Evolutionary conservation across 2,329 filamentous ascomycete genomes (phyloP), one percentile per base, ranked within the genome.

Genomic region (Monilinia aucupariae): DNA sequence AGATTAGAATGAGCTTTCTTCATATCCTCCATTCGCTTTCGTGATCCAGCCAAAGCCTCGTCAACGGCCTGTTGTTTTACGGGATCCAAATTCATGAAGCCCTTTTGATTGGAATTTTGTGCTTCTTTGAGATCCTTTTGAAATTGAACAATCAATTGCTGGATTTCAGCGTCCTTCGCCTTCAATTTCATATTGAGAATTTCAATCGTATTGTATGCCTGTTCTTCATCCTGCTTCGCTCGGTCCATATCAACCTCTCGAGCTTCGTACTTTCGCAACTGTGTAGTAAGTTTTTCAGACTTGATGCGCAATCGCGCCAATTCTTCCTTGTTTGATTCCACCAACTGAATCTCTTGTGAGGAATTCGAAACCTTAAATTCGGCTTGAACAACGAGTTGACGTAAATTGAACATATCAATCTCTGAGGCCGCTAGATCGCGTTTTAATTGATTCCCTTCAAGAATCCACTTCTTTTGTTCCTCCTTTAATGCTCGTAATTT

Each of bases 401-500:
- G 83, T 22, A 94, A 78, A 63, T 85, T 85, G 22, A 86, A 82
- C 49, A 81, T 81, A 68, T 92, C 88, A 6, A 79, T 77, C 66
- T 79, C 81, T 1, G 82, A 81, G 45, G 78, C 79, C 37, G 82
- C 78, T 2, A 92, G 75, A 63, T 88, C 85, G 20, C 79, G 78
- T 43, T 80, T 80, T 7, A 90, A 74, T 9, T 76, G 74, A 32
- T 83, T 81, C 50, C 84, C 80, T 65, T 89, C 85, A 0, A 75
- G 74, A 32, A 79, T 81, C 79, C 83, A 87, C 65, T 80, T 81
- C 75, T 86, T 90, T 66, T 87, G 85, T 64, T 91, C 88, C 64
- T 91, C 88, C 56, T 86, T 82, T 48, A 91, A 79, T 4, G 78
- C 77, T 66, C 84, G 82, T 50, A 92, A 77, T 74, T 89, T 91